Conservation (phyloP, 495 filamentous ascomycete species). For the Penicillium salamii region DNA sequence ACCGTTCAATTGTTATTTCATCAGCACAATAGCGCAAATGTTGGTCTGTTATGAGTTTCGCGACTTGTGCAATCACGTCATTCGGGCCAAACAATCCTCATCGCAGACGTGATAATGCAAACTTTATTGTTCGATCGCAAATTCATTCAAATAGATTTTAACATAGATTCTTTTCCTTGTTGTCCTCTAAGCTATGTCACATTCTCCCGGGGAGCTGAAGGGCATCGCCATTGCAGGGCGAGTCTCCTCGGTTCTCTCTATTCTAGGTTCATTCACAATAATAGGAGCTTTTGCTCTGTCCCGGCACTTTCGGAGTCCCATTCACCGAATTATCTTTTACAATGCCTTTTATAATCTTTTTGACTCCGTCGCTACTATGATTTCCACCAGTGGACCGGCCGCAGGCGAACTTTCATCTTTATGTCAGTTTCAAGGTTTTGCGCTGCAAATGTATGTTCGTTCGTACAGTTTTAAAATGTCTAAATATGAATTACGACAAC, state of each 20-base stretch:
- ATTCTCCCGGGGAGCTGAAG: conserved; percentile 29
- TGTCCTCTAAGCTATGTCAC: conserved; percentile 20
- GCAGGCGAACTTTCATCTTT: conserved; percentile 36
- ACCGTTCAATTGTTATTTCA: no score
- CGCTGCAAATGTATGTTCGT: conserved; percentile 41
- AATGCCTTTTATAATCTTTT: conserved; percentile 46
- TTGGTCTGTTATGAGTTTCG: no score
- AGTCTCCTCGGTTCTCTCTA: conserved; percentile 35
- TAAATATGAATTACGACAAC: not conserved
- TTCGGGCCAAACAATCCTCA: conserved; percentile 12
- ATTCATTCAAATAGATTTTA: not conserved
- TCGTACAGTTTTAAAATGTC: not conserved
- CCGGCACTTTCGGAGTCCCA: conserved; percentile 43
- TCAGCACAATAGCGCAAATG: no score
- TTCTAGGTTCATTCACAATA: conserved; percentile 37
- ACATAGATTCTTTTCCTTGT: not conserved
- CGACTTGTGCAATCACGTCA: conserved; percentile 12
- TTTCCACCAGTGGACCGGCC: conserved; percentile 38
- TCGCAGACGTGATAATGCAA: conserved; percentile 1
- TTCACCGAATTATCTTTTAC: conserved; percentile 48
- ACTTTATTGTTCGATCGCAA: not conserved
- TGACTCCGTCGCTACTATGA: conserved; percentile 46
- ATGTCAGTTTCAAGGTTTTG: conserved; percentile 49
- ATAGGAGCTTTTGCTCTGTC: conserved; percentile 37
- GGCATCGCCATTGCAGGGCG: conserved; percentile 35